These are phyloP conservation scores for Hylodesmum podocarpum DNA, from an alignment of 306 rosid genomes.

Conservation along the genomic window DNA sequence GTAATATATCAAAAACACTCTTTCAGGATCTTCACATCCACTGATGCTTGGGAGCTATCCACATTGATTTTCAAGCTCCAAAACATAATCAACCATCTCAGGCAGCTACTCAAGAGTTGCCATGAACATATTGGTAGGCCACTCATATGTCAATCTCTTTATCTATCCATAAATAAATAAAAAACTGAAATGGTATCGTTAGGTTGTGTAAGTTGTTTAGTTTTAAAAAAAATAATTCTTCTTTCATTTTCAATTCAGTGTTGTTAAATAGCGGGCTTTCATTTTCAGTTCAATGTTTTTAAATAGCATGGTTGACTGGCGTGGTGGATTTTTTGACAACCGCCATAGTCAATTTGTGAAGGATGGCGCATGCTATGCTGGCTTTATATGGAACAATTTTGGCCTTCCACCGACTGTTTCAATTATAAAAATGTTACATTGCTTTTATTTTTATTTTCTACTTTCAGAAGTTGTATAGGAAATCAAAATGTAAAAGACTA, in stretches of 20 bases:
- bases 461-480: neutral
- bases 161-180: neutral
- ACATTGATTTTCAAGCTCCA: constrained; percentile 63
- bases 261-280: no score
- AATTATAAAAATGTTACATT: neutral
- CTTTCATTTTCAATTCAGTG: neutral
- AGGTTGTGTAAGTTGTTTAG: neutral
- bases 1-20: neutral
- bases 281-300: no score
- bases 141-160: neutral
- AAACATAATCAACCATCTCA: constrained; percentile 54
- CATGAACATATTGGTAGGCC: constrained; percentile 44
- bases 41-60: constrained; percentile 70
- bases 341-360: no score
- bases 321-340: no score
- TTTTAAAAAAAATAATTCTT: no score
- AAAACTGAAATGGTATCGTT: neutral
- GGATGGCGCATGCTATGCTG: no score
- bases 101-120: constrained; percentile 43
- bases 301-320: no score
- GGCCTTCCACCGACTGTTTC: no score
- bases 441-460: neutral
- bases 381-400: no score
- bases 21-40: constrained; percentile 52
- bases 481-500: neutral